Base-by-base conservation (phyloP, 2,329 filamentous ascomycete genomes). In the Chrysoporthe cubensis region DNA sequence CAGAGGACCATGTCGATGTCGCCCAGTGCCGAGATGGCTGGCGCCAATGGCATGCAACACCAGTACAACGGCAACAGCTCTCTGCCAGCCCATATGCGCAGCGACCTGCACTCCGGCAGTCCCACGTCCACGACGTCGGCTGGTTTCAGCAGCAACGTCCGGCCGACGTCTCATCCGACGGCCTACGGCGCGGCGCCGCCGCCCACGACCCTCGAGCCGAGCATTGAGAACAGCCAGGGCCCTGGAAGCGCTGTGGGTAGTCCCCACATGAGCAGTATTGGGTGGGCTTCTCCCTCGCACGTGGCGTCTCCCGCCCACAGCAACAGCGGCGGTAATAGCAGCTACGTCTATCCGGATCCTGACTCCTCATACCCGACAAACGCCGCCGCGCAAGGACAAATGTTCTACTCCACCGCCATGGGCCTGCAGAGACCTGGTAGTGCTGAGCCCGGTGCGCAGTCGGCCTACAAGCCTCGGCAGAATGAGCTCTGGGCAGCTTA, bases 261-360 rank as follows among this genome's bases (percentile, higher is more conserved):
- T 78, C 94, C 95, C 62, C 94, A 97, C 78, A 93, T 97, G 88
- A 80, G 82, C 70, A 89, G 86, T 69, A 86, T 93, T 70, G 91
- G 92, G 65, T 97, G 95, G 94, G 91, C 93, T 72, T 96, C 94
- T 4, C 94, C 94, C 4, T 88, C 90, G 2, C 91, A 94, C 72
- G 87, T 88, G 71, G 68, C 60, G 32, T 88, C 93, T 72, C 88
- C 91, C 11, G 90, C 91, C 9, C 91, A 94, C 70, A 84, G 81
- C 74, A 70, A 68, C 59, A 82, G 80, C 43, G 80, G 82, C 57
- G 87, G 85, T 57, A 88, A 87, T 62, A 84, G 84, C 71, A 67
- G 68, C 59, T 94, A 93, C 71, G 89, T 92, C 70, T 97, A 96
- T 76, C 88, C 91, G 8, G 96, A 97, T 73, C 91, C 93, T 0